These are phyloP conservation scores for Aspergillus ustus DNA, from an alignment of 2,329 filamentous ascomycete genomes.

Conservation along the genomic window DNA sequence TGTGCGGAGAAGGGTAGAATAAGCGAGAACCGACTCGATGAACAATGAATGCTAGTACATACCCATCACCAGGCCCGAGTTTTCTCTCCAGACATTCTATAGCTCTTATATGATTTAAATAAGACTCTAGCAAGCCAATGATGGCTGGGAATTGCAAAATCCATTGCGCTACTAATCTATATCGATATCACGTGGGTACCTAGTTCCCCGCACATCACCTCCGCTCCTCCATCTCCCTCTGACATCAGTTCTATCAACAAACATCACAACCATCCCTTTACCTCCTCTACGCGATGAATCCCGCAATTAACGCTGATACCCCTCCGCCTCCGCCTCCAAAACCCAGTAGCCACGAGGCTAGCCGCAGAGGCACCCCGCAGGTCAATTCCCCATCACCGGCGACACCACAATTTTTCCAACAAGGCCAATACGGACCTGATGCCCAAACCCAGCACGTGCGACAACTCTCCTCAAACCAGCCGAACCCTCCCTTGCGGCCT, in stretches of 20 bases:
- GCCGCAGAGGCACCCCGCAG: constrained; percentile 68
- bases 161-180: not conserved
- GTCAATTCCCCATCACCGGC: constrained; percentile 50
- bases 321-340: constrained; percentile 76
- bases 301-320: constrained; percentile 53
- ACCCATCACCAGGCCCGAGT: not conserved
- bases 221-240: not conserved
- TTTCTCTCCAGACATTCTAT: not conserved
- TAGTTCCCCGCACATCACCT: not conserved
- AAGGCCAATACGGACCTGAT: constrained; percentile 28
- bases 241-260: not conserved
- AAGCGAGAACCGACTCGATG: constrained; percentile 29
- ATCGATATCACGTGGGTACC: not conserved
- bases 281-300: constrained; percentile 22
- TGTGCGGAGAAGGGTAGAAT: constrained; percentile 66
- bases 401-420: constrained; percentile 44
- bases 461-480: constrained; percentile 16
- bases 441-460: constrained; percentile 1
- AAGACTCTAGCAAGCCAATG: not conserved
- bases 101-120: not conserved
- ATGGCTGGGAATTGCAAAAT: not conserved
- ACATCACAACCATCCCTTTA: not conserved
- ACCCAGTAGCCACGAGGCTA: constrained; percentile 70
- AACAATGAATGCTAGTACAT: constrained; percentile 12
- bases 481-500: constrained; percentile 29